These are phyloP conservation scores for Phytopythium helicoides DNA, from an alignment of 352 stramenopile species.

Conservation along the genomic window DNA sequence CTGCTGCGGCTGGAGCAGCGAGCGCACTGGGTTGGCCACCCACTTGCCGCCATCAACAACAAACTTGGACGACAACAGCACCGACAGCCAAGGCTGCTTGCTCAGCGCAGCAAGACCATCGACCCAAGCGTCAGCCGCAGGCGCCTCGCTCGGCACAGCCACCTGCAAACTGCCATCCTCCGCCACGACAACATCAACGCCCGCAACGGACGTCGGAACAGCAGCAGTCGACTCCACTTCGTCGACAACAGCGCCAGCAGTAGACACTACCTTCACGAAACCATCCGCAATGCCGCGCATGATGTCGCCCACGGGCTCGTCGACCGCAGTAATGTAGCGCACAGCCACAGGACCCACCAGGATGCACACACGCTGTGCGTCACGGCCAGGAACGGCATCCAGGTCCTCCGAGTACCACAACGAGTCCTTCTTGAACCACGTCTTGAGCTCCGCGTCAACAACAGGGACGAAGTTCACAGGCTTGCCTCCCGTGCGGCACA, in stretches of 20 bases:
- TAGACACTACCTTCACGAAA: constrained; percentile 45
- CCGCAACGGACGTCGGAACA: constrained; percentile 14
- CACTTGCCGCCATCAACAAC: constrained; percentile 62
- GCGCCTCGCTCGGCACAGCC: constrained; percentile 19
- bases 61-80: constrained; percentile 49
- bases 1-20: constrained; percentile 44
- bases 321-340: constrained; percentile 64
- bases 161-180: constrained; percentile 23
- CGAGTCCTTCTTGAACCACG: constrained; percentile 90
- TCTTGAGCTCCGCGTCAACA: constrained; percentile 80
- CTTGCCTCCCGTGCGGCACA: constrained; percentile 82
- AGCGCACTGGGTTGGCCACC: constrained; percentile 59
- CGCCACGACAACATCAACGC: constrained; percentile 27
- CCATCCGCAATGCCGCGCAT: constrained; percentile 58
- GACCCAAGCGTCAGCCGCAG: constrained; percentile 40
- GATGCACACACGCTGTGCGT: constrained; percentile 82
- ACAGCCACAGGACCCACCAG: constrained; percentile 82
- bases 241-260: constrained; percentile 12
- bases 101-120: constrained; percentile 27
- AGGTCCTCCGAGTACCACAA: constrained; percentile 90
- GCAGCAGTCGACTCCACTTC: constrained; percentile 1
- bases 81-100: constrained; percentile 50
- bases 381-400: constrained; percentile 70
- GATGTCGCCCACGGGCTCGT: constrained; percentile 83
- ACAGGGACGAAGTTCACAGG: constrained; percentile 86